Evolutionary conservation across 129 eudicot genomes (phyloP), one percentile per base, ranked within the genome.

Genomic region (Escallonia rubra): DNA sequence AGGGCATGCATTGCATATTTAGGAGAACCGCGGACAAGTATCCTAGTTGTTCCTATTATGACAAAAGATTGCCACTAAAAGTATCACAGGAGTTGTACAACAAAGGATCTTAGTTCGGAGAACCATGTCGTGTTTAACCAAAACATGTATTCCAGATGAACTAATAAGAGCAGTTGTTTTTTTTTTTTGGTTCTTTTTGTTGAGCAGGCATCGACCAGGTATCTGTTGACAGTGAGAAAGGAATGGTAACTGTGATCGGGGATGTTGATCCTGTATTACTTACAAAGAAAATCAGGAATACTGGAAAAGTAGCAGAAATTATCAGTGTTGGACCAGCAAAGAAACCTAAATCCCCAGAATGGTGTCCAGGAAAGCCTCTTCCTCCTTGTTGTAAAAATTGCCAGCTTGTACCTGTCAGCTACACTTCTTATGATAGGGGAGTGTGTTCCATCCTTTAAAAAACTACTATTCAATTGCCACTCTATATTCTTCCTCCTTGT

Each of bases 241-340:
- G 76, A 55, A 71, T 12, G 2, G 9, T 81, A 57, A 78, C 77
- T 2, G 71, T 81, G 11, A 42, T 73, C 4, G 86, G 86, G 10
- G 75, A 54, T 1, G 83, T 74, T 11, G 86, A 81, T 70, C 86
- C 86, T 0, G 86, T 81, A 41, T n/a, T 53, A 2, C 68, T 82
- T 4, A 53, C 71, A 1, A 55, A 41, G 3, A 23, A 52, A 45
- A 14, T 82, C 4, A 69, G 80, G n/a, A 82, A 74, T 59, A 72
- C 72, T 6, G 72, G 78, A n/a, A 73, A 54, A 38, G 6, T 3
- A 3, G 80, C 73, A 13, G 66, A 78, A 53, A 82, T 82, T 14
- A 52, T 63, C 12, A 74, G 83, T 6, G 83, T 82, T 15, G 86
- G 74, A 10, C 82, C 86, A 5, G 52, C 68, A 5, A 65, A 69